Evolutionary conservation across 495 filamentous ascomycete genomes (phyloP).

Genomic region (Xylaria intraflava): DNA sequence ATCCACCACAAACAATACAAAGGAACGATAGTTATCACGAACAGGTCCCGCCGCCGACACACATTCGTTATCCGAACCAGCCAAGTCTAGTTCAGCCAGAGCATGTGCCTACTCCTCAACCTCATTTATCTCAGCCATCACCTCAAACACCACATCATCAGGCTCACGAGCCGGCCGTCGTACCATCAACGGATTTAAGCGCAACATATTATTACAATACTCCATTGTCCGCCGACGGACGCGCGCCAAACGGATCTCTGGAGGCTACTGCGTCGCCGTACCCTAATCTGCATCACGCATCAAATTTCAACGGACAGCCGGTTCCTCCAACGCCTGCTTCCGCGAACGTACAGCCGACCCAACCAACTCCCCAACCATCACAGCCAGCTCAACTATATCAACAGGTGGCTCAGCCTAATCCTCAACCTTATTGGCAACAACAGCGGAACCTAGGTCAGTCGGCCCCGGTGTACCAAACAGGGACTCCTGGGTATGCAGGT

Average conservation of each 20-base stretch:
- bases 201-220: conserved; percentile 46
- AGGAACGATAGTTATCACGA: conserved; percentile 40
- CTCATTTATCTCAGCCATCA: conserved; percentile 25
- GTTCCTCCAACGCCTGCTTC: conserved; percentile 40
- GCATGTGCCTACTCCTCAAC: conserved; percentile 24
- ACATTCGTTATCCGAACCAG: conserved; percentile 32
- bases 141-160: conserved; percentile 29
- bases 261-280: conserved; percentile 37
- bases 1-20: conserved; percentile 43
- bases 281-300: conserved; percentile 36
- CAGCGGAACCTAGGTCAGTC: conserved; percentile 27
- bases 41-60: conserved; percentile 22
- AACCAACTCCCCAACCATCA: conserved; percentile 16
- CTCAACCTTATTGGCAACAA: conserved; percentile 30
- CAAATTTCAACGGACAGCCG: conserved; percentile 37
- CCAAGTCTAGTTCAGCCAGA: conserved; percentile 25
- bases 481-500: conserved; percentile 40
- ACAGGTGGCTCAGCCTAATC: conserved; percentile 33
- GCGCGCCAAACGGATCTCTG: conserved; percentile 28
- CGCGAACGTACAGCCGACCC: conserved; percentile 32
- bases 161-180: conserved; percentile 21
- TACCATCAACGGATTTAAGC: conserved; percentile 38
- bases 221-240: conserved; percentile 26
- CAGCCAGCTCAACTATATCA: conserved; percentile 25
- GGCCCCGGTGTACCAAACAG: conserved; percentile 39